A percentile compares a stretch with the other conserved stretches of the same genome.
Evolutionary conservation across 345 rosid species (phyloP).

Genomic region (Ceriops decandra): DNA sequence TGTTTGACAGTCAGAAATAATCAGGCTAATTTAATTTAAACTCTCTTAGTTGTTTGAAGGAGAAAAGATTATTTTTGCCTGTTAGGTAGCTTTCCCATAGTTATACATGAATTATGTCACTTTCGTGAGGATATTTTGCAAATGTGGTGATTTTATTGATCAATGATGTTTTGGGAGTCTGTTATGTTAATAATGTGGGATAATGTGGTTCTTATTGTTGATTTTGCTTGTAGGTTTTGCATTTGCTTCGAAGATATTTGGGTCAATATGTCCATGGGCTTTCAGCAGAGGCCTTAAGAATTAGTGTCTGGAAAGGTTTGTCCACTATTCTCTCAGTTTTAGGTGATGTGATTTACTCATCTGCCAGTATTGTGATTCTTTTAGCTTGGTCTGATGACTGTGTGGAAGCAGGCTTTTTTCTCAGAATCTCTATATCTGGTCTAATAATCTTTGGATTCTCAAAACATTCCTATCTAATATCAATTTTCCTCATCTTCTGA

Average conservation of each 20-base stretch:
- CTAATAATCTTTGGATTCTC: slow-evolving; percentile 15
- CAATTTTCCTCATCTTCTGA: not conserved
- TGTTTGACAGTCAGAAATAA: no score
- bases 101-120: no score
- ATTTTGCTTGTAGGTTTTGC: slow-evolving; percentile 60
- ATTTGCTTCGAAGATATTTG: slow-evolving; percentile 92
- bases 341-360: not conserved
- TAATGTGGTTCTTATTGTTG: not conserved
- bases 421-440: not conserved
- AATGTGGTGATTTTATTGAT: not conserved
- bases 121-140: not conserved
- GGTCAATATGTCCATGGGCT: slow-evolving; percentile 98
- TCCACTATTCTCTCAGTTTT: not conserved
- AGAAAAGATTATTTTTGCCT: no score
- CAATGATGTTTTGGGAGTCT: not conserved
- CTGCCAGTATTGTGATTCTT: no score
- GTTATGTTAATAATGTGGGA: not conserved
- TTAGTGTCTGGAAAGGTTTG: slow-evolving; percentile 98
- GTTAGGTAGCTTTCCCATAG: no score
- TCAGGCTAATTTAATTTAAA: no score
- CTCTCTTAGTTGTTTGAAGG: no score
- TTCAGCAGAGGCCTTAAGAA: slow-evolving; percentile 81
- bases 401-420: slow-evolving; percentile 8
- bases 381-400: not conserved
- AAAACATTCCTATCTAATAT: slow-evolving; percentile 10